Conservation (phyloP, 768 basidiomycete genomes). For the Russula sp. region DNA sequence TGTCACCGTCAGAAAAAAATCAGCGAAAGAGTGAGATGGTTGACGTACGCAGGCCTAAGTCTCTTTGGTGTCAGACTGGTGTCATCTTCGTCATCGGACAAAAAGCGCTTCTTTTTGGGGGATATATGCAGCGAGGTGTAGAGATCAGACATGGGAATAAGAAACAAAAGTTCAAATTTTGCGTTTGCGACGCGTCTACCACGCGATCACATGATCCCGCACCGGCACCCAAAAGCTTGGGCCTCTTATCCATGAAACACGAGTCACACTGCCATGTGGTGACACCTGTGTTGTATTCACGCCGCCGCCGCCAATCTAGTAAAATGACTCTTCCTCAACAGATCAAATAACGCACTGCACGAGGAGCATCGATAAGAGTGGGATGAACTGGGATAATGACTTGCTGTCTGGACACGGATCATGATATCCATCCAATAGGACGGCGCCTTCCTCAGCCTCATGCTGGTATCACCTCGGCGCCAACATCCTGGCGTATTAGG, state of each 20-base stretch:
- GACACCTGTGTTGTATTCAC: background rate
- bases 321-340: background rate
- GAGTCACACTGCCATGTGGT: background rate
- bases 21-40: conserved; percentile 9
- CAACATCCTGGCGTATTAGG: conserved; percentile 1
- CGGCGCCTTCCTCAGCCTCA: background rate
- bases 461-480: conserved; percentile 2
- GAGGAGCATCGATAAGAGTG: background rate
- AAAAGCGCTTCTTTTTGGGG: conserved; percentile 64
- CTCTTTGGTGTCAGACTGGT: conserved; percentile 64
- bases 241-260: too few species aligned
- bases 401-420: background rate
- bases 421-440: background rate
- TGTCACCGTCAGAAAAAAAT: conserved; percentile 7
- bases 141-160: conserved; percentile 51
- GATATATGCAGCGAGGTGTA: conserved; percentile 63
- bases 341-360: background rate
- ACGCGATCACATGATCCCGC: conserved; percentile 31
- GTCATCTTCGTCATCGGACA: conserved; percentile 51
- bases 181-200: background rate
- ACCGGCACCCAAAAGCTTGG: too few species aligned
- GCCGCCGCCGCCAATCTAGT: background rate
- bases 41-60: conserved; percentile 52
- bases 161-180: background rate
- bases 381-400: background rate